These are phyloP conservation scores for Staphylotrichum tortipilum DNA, from an alignment of 495 filamentous ascomycete species.

Conservation along the genomic window DNA sequence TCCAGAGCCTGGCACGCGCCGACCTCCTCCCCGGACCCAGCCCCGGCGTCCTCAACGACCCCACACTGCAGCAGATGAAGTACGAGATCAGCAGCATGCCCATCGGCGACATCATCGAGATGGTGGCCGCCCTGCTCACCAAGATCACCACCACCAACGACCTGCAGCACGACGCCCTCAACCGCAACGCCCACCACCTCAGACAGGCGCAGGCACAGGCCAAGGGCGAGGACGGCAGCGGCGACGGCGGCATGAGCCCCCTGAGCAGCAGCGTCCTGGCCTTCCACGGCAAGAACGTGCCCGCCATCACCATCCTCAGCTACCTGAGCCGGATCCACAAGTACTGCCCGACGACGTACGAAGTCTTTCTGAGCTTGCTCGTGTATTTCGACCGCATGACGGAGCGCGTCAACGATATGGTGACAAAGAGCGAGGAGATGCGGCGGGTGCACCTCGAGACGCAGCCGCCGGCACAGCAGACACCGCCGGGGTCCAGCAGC, in stretches of 20 bases:
- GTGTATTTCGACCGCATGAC: slow-evolving; percentile 99
- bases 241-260: slow-evolving; percentile 56
- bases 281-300: slow-evolving; percentile 99
- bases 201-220: slow-evolving; percentile 37
- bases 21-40: slow-evolving; percentile 46
- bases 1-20: slow-evolving; percentile 77
- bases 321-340: slow-evolving; percentile 96
- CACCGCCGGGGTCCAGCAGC: neutral
- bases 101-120: slow-evolving; percentile 95
- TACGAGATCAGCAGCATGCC: slow-evolving; percentile 99
- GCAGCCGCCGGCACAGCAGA: slow-evolving; percentile 9
- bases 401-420: slow-evolving; percentile 72
- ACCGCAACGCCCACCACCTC: slow-evolving; percentile 40
- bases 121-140: slow-evolving; percentile 96
- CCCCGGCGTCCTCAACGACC: slow-evolving; percentile 41
- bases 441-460: slow-evolving; percentile 21
- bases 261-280: slow-evolving; percentile 87
- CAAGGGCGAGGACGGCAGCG: slow-evolving; percentile 41
- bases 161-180: slow-evolving; percentile 67
- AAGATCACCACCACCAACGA: slow-evolving; percentile 99
- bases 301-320: slow-evolving; percentile 92
- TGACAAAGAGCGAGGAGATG: slow-evolving; percentile 36
- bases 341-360: slow-evolving; percentile 97
- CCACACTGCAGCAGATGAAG: slow-evolving; percentile 45
- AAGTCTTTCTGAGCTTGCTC: slow-evolving; percentile 89